phyloP scores from a whole-genome alignment of 208 protist species.

The Acanthamoeba triangularis region DNA sequence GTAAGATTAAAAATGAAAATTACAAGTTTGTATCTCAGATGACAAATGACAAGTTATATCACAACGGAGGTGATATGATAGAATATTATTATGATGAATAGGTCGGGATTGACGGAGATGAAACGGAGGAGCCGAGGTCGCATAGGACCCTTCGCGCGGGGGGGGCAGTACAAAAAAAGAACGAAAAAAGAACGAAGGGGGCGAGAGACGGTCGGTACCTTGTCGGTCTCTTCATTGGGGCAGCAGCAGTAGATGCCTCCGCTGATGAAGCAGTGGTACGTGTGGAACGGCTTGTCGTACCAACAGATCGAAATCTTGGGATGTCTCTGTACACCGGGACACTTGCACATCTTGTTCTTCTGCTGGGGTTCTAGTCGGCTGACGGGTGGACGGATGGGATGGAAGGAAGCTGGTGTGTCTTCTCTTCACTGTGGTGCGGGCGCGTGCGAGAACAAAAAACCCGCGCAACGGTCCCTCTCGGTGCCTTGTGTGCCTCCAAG shows the following conservation, averaged over 20 bases:
- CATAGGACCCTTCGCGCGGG: neutral
- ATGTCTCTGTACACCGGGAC: slow-evolving; percentile 46
- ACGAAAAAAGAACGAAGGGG: slow-evolving; percentile 8
- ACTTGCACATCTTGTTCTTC: slow-evolving; percentile 51
- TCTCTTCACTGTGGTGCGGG: no score
- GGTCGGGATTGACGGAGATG: neutral
- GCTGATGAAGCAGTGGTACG: slow-evolving; percentile 55
- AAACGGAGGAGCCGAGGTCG: neutral
- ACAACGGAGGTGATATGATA: neutral
- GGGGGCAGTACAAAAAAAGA: neutral
- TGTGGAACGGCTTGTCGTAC: slow-evolving; percentile 61
- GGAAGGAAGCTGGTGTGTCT: no score
- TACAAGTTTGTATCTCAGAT: neutral
- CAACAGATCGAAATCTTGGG: slow-evolving; percentile 58
- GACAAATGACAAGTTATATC: neutral
- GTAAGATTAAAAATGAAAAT: no score
- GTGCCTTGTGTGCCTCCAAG: neutral
- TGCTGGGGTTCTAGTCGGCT: neutral
- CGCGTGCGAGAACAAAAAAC: neutral
- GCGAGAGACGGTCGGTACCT: neutral
- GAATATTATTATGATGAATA: neutral
- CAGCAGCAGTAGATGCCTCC: slow-evolving; percentile 65
- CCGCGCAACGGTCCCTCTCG: neutral
- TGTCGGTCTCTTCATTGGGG: slow-evolving; percentile 65
- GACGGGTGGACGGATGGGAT: no score